Evolutionary conservation across 2,329 filamentous ascomycete species (phyloP), one percentile per base, ranked within the genome.

Genomic region (Fusarium torulosum): DNA sequence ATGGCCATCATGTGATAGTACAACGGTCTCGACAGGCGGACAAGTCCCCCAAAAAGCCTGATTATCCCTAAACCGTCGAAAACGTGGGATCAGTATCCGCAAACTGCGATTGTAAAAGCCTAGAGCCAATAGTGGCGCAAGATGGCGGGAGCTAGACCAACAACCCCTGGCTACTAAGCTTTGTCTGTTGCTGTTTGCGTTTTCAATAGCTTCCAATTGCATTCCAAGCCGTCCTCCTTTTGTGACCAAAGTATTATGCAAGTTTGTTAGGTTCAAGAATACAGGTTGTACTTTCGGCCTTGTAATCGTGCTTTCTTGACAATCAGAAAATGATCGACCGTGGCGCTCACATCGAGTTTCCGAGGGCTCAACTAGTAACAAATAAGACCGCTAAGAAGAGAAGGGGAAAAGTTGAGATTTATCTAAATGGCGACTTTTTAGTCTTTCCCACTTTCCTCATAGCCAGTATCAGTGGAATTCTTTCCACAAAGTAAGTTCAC

Each of bases 141-240:
- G 14, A 19, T 19, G 17, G 15, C 15, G 37, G 17, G 49, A 38
- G 38, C 31, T 58, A 31, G 33, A 43, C n/a, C n/a, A 20, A 14
- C 17, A 43, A 14, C 19, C 14, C 31, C n/a, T n/a, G 29, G 14
- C 40, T 45, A 20, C 14, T 42, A 23, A 20, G 5, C 37, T n/a
- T 38, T 41, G 11, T 27, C 20, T 4, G 31, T 29, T 27, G 14
- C 42, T 23, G 27, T n/a, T 37, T 29, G 29, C 33, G 52, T 20
- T n/a, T 13, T 23, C 11, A 29, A 58, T 59, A 57, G 29, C 23
- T 41, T 49, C 8, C 19, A 7, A 4, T 6, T 49, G 27, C 56
- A 58, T 59, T 58, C 56, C 56, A 49, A 9, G 7, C n/a, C 8
- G 35, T 37, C 3, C 7, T 33, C 29, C 7, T 37, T 37, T 3